Percentiles rank a stretch among this genome's conserved stretches.
Conservation (phyloP, 2,329 filamentous ascomycete species). For the Diaporthe vaccinii region DNA sequence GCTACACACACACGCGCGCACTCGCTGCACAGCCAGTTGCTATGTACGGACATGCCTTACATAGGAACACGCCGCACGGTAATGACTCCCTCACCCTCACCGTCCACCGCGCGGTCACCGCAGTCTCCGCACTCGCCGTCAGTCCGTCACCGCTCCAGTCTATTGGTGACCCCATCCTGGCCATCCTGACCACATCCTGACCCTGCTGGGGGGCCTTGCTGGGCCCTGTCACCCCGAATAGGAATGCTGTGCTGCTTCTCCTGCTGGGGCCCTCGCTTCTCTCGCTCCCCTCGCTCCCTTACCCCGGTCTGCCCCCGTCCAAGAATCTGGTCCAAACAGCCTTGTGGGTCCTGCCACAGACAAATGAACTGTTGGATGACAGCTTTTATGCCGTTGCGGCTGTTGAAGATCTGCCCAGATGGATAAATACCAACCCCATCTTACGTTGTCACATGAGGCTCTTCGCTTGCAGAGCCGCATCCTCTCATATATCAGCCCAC, state of each 20-base stretch:
- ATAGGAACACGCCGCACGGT: neutral
- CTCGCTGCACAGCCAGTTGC: slow-evolving; percentile 25
- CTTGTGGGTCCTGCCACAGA: slow-evolving; percentile 32
- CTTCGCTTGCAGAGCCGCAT: slow-evolving; percentile 18
- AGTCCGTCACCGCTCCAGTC: slow-evolving; percentile 17
- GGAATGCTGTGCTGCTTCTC: slow-evolving; percentile 16
- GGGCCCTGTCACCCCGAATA: neutral
- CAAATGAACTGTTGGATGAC: slow-evolving; percentile 33
- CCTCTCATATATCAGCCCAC: slow-evolving; percentile 32
- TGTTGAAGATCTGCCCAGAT: slow-evolving; percentile 27
- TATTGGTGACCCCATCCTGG: slow-evolving; percentile 7
- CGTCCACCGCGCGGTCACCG: slow-evolving; percentile 19
- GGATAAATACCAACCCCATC: slow-evolving; percentile 28
- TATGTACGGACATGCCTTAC: slow-evolving; percentile 13
- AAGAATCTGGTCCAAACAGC: slow-evolving; percentile 29
- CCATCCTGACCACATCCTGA: neutral
- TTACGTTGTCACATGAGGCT: slow-evolving; percentile 32
- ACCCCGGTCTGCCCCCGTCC: slow-evolving; percentile 19
- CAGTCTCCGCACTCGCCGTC: slow-evolving; percentile 26
- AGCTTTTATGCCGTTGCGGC: slow-evolving; percentile 25
- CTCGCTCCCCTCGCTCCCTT: slow-evolving; percentile 6
- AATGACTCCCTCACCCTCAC: slow-evolving; percentile 1
- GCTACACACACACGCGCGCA: neutral
- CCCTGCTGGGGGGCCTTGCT: slow-evolving; percentile 1
- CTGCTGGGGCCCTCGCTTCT: neutral